These are phyloP conservation scores for Falciphora oryzae DNA, from an alignment of 2,329 filamentous ascomycete genomes.

Conservation along the genomic window DNA sequence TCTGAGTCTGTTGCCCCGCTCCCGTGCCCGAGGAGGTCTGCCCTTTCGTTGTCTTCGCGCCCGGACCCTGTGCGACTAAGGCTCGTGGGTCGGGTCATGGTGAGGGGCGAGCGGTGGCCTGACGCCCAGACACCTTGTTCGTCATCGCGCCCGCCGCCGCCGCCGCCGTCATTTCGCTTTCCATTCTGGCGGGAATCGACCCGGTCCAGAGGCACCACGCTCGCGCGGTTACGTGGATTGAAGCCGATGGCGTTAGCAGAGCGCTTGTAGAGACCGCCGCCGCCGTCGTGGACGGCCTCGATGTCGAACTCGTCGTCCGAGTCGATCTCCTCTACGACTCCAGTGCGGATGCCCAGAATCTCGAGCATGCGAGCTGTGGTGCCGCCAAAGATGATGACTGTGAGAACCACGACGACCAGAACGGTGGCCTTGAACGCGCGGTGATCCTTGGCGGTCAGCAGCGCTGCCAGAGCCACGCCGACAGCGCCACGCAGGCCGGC, in stretches of 20 bases:
- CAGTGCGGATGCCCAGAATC: conserved; percentile 92
- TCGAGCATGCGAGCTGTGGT: conserved; percentile 97
- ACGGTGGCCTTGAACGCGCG: conserved; percentile 87
- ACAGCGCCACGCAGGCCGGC: conserved; percentile 92
- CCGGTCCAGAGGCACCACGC: conserved; percentile 48
- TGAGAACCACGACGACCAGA: conserved; percentile 93
- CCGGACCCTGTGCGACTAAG: conserved; percentile 46
- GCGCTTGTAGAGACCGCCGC: conserved; percentile 73
- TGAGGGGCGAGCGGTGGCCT: conserved; percentile 45
- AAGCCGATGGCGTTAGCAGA: conserved; percentile 73
- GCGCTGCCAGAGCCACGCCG: conserved; percentile 87
- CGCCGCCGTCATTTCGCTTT: conserved; percentile 12
- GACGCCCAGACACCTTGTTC: conserved; percentile 42
- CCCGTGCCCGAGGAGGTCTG: conserved; percentile 47
- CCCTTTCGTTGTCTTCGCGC: conserved; percentile 45
- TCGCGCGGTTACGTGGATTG: conserved; percentile 60
- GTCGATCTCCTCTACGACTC: conserved; percentile 93
- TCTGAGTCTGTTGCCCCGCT: conserved; percentile 49
- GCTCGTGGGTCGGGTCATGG: conserved; percentile 36
- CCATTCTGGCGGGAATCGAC: conserved; percentile 28
- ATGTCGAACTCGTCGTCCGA: conserved; percentile 99
- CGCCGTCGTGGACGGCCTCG: conserved; percentile 56
- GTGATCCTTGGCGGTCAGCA: conserved; percentile 75
- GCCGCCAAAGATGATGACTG: conserved; percentile 97
- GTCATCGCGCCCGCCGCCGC: conserved; percentile 22